Base-by-base conservation (phyloP, 2,329 filamentous ascomycete genomes). In the Hypoxylon sp. region DNA sequence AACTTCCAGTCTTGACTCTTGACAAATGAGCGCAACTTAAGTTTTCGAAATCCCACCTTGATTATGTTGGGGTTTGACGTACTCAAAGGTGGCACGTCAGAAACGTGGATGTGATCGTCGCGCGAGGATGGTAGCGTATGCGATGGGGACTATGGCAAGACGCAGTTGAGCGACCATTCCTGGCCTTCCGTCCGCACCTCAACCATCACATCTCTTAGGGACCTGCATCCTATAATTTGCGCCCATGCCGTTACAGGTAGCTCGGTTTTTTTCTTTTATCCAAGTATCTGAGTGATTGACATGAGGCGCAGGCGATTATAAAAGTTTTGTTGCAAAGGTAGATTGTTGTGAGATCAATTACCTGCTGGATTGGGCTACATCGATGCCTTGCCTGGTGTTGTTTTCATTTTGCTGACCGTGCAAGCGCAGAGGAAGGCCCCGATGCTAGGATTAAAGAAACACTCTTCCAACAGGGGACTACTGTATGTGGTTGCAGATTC, bases 111-210 rank as follows among this genome's bases (percentile, higher is more conserved):
- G 64, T 57, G 64, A 63, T 66, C 53, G 54, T 46, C 59, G 44
- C 61, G 56, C 65, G 62, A 46, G 54, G 64, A 59, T 65, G 58
- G 53, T 39, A 48, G 55, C 49, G 55, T 46, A 44, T 64, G 51
- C 28, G 62, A 68, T 59, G 58, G 64, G 37, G 52, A 64, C 56
- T 39, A 32, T 61, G 55, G 67, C 65, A 46, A 69, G 63, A 68
- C 62, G 62, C 60, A 62, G 66, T 63, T 56, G 67, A 65, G 68
- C 65, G 63, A 67, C 65, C 63, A 61, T 58, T 69, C 55, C 64
- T 67, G 46, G 56, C 56, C 61, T 52, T n/a, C 43, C 50, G 49
- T 62, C 56, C 52, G 44, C 44, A 50, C 56, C 39, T 65, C 64
- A 59, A 59, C 57, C n/a, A 64, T 52, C 47, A 61, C 62, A 46